Evolutionary conservation across 2,329 filamentous ascomycete genomes (phyloP).

Genomic region (Fusarium foetens): DNA sequence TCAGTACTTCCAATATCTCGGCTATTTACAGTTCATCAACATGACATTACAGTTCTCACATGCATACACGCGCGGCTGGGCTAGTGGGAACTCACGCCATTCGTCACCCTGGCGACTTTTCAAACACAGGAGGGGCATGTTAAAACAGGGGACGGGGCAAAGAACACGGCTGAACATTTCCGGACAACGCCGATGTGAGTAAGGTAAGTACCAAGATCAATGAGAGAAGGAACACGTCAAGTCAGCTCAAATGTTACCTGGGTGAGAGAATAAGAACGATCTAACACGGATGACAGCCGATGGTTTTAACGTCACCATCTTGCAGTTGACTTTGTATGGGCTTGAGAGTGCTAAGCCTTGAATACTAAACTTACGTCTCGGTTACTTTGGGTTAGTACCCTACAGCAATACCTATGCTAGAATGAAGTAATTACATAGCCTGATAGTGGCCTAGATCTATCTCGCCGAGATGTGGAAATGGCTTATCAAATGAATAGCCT

Average conservation of each 20-base stretch:
- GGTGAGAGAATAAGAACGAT: not conserved
- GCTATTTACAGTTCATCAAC: slow-evolving; percentile 9
- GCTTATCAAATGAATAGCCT: not conserved
- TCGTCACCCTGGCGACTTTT: slow-evolving; percentile 20
- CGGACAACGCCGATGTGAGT: not conserved
- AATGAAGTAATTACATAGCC: not conserved
- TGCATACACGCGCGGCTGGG: slow-evolving; percentile 39
- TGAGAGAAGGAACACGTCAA: not conserved
- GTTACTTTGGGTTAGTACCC: not conserved
- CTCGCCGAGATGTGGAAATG: not conserved
- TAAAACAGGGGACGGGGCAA: slow-evolving; percentile 14
- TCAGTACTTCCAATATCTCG: not conserved
- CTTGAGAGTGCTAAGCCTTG: not conserved
- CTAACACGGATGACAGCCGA: not conserved
- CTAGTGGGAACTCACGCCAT: slow-evolving; percentile 17
- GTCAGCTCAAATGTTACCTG: not conserved
- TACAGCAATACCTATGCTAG: not conserved
- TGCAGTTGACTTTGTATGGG: not conserved
- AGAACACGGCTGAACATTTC: not conserved
- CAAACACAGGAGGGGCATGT: slow-evolving; percentile 17
- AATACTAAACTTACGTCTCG: not conserved
- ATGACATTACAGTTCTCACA: slow-evolving; percentile 30
- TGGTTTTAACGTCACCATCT: not conserved
- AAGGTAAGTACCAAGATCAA: not conserved
- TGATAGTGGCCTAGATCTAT: not conserved